Evolutionary conservation across 176 grass and related monocot species (phyloP).

Genomic region (Puccinellia tenuiflora): DNA sequence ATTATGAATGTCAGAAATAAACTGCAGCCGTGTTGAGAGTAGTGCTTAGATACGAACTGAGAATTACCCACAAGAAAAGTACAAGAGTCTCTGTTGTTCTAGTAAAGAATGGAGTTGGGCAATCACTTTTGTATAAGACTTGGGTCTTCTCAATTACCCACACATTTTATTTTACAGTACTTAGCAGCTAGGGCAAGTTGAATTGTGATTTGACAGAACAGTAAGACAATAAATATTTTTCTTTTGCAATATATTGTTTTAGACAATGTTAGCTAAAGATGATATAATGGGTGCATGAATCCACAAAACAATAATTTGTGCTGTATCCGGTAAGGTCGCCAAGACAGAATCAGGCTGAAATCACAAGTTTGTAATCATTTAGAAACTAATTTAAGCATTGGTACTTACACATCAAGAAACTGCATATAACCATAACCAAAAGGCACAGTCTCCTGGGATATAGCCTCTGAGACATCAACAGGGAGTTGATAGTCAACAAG

Average conservation of each 20-base stretch:
- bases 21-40: not conserved
- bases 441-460: constrained; percentile 52
- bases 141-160: no score
- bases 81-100: not conserved
- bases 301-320: not conserved
- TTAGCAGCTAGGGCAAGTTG: not conserved
- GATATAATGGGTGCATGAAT: not conserved
- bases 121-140: not conserved
- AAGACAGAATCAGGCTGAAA: constrained; percentile 13
- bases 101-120: not conserved
- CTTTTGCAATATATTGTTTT: not conserved
- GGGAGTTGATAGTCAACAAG: constrained; percentile 78
- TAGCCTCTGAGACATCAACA: constrained; percentile 60
- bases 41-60: not conserved
- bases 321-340: not conserved
- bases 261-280: not conserved
- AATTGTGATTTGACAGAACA: not conserved
- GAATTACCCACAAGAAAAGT: not conserved
- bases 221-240: not conserved
- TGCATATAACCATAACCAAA: constrained; percentile 93
- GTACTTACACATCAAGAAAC: constrained; percentile 83
- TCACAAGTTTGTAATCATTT: not conserved
- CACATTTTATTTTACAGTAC: not conserved
- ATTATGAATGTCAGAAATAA: not conserved
- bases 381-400: constrained; percentile 22